A percentile compares a stretch with the other conserved stretches of the same genome.
Conservation (phyloP, 2,329 filamentous ascomycete species). For the Penicillium sp. region DNA sequence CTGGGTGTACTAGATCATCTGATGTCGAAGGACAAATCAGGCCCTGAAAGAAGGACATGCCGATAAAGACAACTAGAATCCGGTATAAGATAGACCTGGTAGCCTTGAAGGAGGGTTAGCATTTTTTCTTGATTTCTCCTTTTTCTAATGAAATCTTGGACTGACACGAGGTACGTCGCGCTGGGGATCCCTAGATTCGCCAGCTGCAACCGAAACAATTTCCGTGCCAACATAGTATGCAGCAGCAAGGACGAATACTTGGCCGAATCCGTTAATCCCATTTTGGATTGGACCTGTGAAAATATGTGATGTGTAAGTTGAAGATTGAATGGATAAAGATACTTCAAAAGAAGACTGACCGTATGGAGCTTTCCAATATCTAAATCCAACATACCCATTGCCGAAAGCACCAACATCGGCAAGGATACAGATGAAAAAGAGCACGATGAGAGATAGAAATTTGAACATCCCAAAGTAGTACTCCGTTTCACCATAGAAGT, state of each 20-base stretch:
- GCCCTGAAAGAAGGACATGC: neutral
- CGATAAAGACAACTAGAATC: neutral
- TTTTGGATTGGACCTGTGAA: neutral
- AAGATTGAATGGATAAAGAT: neutral
- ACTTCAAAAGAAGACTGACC: neutral
- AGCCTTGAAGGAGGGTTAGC: neutral
- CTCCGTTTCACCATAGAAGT: neutral
- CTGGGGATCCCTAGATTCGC: neutral
- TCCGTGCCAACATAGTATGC: neutral
- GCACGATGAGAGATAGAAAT: neutral
- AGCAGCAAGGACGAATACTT: neutral
- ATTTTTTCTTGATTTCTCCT: neutral
- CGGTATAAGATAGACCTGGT: neutral
- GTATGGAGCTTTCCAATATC: constrained; percentile 5
- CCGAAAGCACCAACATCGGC: neutral
- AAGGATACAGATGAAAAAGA: neutral
- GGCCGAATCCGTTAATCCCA: neutral
- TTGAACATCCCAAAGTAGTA: neutral
- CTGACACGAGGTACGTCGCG: neutral
- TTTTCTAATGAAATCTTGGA: neutral
- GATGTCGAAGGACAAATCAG: neutral
- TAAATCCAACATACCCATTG: neutral
- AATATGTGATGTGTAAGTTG: neutral
- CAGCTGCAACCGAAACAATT: constrained; percentile 1
- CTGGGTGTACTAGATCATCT: neutral